Percentiles rank a stretch among this genome's conserved stretches.
These are phyloP conservation scores for Didymella keratinophila DNA, from an alignment of 2,329 filamentous ascomycete species.

Conservation along the genomic window DNA sequence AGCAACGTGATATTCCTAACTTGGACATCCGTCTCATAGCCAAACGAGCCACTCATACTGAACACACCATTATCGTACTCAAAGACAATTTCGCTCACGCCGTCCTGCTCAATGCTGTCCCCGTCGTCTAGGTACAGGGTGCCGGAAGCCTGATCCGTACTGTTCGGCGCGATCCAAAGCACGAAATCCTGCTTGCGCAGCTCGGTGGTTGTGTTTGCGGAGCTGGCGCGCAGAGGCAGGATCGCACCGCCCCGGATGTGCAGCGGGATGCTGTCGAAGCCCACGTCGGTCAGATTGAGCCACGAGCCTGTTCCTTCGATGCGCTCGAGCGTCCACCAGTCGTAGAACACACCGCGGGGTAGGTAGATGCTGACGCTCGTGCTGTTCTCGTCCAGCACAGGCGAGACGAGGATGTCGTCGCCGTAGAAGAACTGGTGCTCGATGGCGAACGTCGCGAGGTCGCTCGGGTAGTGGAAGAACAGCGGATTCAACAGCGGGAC, in stretches of 20 bases:
- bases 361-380: slow-evolving; percentile 64
- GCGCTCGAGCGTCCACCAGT: slow-evolving; percentile 62
- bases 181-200: slow-evolving; percentile 73
- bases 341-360: slow-evolving; percentile 66
- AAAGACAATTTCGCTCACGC: slow-evolving; percentile 66
- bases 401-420: slow-evolving; percentile 63
- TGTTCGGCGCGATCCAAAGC: slow-evolving; percentile 71
- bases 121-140: slow-evolving; percentile 81
- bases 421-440: slow-evolving; percentile 67
- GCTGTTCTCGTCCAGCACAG: slow-evolving; percentile 61
- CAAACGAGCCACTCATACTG: slow-evolving; percentile 63
- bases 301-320: slow-evolving; percentile 58
- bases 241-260: slow-evolving; percentile 71
- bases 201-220: slow-evolving; percentile 69
- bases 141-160: slow-evolving; percentile 70
- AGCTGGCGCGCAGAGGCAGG: slow-evolving; percentile 64
- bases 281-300: slow-evolving; percentile 57
- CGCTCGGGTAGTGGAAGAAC: slow-evolving; percentile 73
- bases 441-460: slow-evolving; percentile 60
- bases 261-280: slow-evolving; percentile 66
- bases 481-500: slow-evolving; percentile 71
- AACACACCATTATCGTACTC: slow-evolving; percentile 64
- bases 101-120: slow-evolving; percentile 67
- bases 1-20: slow-evolving; percentile 42
- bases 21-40: slow-evolving; percentile 50